phyloP scores from a whole-genome alignment of 352 stramenopile genomes.

The Elongisporangium undulatum region DNA sequence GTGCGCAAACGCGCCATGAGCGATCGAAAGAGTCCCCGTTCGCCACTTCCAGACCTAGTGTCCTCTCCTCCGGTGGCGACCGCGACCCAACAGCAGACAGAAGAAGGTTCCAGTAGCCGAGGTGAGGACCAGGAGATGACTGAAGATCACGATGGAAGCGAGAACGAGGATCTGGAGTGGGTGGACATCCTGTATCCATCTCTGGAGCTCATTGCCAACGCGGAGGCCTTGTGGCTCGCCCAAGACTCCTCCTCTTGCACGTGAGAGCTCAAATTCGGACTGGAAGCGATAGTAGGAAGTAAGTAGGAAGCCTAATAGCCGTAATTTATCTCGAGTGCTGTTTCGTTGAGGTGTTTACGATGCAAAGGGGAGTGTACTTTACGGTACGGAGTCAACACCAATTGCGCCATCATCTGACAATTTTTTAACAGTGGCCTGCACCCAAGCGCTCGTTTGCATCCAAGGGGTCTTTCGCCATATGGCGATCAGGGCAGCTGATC shows the following conservation, averaged over 20 bases:
- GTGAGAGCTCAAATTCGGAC: not conserved
- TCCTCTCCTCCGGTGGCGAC: conserved; percentile 1
- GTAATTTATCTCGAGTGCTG: conserved; percentile 5
- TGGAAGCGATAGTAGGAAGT: conserved; percentile 7
- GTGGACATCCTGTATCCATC: conserved; percentile 66
- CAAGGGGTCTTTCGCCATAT: not conserved
- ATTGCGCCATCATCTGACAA: not conserved
- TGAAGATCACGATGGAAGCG: not conserved
- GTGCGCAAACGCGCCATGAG: not conserved
- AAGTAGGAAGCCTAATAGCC: not conserved
- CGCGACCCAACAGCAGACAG: conserved; percentile 5
- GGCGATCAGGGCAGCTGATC: not conserved
- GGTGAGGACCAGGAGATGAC: not conserved
- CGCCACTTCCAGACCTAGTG: not conserved
- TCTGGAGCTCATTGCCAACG: conserved; percentile 21
- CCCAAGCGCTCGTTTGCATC: not conserved
- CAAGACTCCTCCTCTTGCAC: conserved; percentile 3
- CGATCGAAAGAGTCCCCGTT: not conserved
- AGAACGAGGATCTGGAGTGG: conserved; percentile 32
- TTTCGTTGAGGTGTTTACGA: not conserved
- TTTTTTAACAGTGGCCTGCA: not conserved
- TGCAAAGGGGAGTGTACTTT: not conserved
- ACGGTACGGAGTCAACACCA: not conserved
- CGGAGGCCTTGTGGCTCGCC: conserved; percentile 13
- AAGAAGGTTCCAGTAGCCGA: not conserved